A percentile compares a stretch with the other conserved stretches of the same genome.
Evolutionary conservation across 257 asterid genomes (phyloP).

Genomic region (Lantana camara): DNA sequence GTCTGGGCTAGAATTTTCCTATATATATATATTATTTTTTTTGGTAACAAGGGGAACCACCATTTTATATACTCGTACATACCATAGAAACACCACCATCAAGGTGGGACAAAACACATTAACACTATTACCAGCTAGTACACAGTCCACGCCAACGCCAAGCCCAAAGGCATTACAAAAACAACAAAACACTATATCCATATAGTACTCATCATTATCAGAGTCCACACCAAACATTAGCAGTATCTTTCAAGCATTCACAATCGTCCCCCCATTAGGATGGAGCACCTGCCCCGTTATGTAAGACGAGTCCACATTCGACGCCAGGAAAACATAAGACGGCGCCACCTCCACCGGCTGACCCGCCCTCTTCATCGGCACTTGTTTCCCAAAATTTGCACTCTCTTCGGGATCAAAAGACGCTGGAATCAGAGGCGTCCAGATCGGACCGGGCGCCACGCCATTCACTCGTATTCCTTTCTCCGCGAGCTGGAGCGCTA

Average conservation of each 20-base stretch:
- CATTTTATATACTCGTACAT: too few species aligned
- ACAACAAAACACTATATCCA: not conserved
- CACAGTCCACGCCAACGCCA: not conserved
- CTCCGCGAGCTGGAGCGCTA: slow-evolving; percentile 52
- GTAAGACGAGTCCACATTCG: slow-evolving; percentile 60
- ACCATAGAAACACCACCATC: too few species aligned
- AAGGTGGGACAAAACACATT: not conserved
- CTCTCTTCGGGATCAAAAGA: slow-evolving; percentile 56
- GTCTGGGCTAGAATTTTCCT: too few species aligned
- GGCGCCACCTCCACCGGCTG: slow-evolving; percentile 83
- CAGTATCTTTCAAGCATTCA: slow-evolving; percentile 38
- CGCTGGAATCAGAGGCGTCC: slow-evolving; percentile 78
- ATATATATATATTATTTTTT: too few species aligned
- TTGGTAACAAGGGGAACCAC: too few species aligned
- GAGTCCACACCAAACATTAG: not conserved
- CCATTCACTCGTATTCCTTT: slow-evolving; percentile 74
- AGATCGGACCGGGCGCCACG: slow-evolving; percentile 79
- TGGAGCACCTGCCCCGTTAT: slow-evolving; percentile 72
- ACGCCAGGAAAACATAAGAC: slow-evolving; percentile 66
- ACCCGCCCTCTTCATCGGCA: slow-evolving; percentile 81
- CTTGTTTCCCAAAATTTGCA: slow-evolving; percentile 49
- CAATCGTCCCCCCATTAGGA: slow-evolving; percentile 71
- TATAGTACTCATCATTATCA: too few species aligned
- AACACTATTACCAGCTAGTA: not conserved
- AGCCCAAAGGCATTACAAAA: too few species aligned